Base-by-base conservation (phyloP, 371 early-diverging fungal genomes). In the Apophysomyces trapeziformis region DNA sequence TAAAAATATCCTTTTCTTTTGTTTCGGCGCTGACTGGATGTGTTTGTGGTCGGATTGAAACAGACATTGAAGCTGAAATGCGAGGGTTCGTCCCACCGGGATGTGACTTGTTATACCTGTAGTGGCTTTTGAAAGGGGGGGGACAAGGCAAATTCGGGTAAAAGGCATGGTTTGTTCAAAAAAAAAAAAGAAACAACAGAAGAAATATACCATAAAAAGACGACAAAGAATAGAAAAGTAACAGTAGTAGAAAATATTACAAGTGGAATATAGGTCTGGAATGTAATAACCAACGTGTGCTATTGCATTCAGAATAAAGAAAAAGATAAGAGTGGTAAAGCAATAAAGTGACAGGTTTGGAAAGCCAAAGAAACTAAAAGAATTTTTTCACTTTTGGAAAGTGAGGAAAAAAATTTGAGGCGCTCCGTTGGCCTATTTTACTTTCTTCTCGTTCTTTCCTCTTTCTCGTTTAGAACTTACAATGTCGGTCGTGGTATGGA, bases 401-500 rank as follows among this genome's bases (percentile, higher is more conserved):
- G 54, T 50, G n/a, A 21, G 9, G 54, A 50, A 50, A 50, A 50
- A 50, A 50, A 50, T 50, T 50, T 50, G 18, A 50, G 54, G 54
- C 54, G 54, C 21, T n/a, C 54, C 54, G 18, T 21, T 21, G 5
- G n/a, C 9, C 9, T 58, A 58, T 41, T 50, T 59, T 45, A 58
- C 35, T 50, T 59, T 35, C 21, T 50, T 26, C 9, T n/a, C 54
- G 9, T 9, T 50, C 21, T 21, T 50, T 50, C 21, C 54, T 21
- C 21, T 26, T 45, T 47, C 47, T 16, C 47, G 50, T 62, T 62
- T 8, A 35, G 36, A 16, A 32, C 16, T 35, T 35, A 62, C 50
- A 57, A 80, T 80, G 81, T 80, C 81, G 63, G 81, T 80, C 66
- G 81, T 80, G 69, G 81, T 80, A 80, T 74, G 81, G 76, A 26